Base-by-base conservation (phyloP, 257 asterid genomes). In the Scutellaria baicalensis region DNA sequence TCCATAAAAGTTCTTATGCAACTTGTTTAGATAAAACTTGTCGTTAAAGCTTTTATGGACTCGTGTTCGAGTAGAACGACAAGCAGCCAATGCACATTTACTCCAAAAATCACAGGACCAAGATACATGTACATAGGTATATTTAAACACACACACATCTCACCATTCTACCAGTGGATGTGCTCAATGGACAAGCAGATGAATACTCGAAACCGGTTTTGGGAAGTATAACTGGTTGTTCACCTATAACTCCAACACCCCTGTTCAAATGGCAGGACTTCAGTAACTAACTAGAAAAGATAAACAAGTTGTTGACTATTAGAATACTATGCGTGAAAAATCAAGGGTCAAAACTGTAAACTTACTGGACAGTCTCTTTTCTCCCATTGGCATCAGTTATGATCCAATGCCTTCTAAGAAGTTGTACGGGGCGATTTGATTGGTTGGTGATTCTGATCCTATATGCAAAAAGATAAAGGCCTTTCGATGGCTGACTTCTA, bases 211-310 rank as follows among this genome's bases (percentile, higher is more conserved):
- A 90, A 48, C 96, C 83, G 9, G 88, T 82, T 17, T 85, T 85
- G 59, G 96, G 97, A 83, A 88, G 96, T 79, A 92, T 76, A 52
- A 88, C 98, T 4, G 98, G 98, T 66, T 92, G 97, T 81, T 92
- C 96, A 12, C 97, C 96, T 50, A 90, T 85, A 56, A 92, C 98
- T 49, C 98, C 98, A 21, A 71, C 66, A 33, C 97, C 97, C 77
- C 98, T 91, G 77, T 33, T 63, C 12, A 43, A 44, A 64, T 68
- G 56, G 63, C 44, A 39, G 9, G 64, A 4, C 13, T 36, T 39
- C 9, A 17, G 42, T 38, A 57, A 57, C 9, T n/a, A 73, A 27
- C 21, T n/a, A 6, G 56, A 52, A 45, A 51, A 45, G n/a, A 42
- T 0, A 14, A 11, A 56, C 11, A 35, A 36, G 12, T n/a, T 16